Conservation (phyloP, 768 basidiomycete species). For the Termitomyces sp. region DNA sequence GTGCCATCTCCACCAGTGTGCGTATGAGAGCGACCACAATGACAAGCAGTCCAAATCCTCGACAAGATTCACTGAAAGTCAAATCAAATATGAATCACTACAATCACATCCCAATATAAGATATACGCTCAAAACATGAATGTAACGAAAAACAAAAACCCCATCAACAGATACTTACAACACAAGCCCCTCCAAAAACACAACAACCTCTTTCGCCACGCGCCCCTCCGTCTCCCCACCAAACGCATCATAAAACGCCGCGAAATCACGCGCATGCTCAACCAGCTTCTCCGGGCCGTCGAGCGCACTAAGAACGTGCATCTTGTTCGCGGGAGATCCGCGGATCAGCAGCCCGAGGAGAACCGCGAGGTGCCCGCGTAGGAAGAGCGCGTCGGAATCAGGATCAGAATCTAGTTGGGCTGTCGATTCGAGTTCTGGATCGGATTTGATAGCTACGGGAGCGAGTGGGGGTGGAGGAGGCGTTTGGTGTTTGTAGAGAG, state of each 20-base stretch:
- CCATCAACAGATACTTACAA: conserved; percentile 2
- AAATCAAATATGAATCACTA: not conserved
- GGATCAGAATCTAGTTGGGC: conserved; percentile 21
- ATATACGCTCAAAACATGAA: not conserved
- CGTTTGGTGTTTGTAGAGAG: conserved; percentile 41
- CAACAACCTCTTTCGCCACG: conserved; percentile 45
- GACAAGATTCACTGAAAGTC: too few relatives aligned
- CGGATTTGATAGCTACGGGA: conserved; percentile 13
- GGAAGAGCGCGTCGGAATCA: conserved; percentile 36
- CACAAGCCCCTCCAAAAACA: conserved; percentile 43
- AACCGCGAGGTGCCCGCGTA: conserved; percentile 72
- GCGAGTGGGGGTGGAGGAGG: not conserved
- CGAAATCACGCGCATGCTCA: conserved; percentile 42
- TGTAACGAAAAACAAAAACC: not conserved
- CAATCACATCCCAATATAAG: not conserved
- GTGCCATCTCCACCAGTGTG: too few relatives aligned
- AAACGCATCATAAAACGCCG: conserved; percentile 36
- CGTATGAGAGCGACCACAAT: too few relatives aligned
- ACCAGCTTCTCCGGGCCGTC: conserved; percentile 25
- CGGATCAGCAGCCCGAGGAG: conserved; percentile 59
- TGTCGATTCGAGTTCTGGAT: conserved; percentile 17
- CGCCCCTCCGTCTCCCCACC: conserved; percentile 31
- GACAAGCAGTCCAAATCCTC: too few relatives aligned
- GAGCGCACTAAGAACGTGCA: conserved; percentile 26
- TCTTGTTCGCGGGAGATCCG: conserved; percentile 30